Evolutionary conservation across 331 rosid species (phyloP).

Genomic region (Ulmus americana): DNA sequence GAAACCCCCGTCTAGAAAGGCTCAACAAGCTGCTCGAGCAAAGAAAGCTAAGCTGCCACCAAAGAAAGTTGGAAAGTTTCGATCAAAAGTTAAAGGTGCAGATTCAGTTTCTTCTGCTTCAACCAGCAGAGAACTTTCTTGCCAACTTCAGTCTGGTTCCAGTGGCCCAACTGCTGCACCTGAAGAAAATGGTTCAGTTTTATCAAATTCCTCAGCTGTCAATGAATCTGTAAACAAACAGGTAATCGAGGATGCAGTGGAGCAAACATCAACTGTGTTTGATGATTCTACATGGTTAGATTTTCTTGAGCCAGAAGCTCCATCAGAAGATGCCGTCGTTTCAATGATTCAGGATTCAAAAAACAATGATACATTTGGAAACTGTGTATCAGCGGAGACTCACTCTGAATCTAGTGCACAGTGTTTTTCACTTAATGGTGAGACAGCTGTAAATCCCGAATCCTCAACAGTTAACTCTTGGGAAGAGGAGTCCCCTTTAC

Average conservation of each 20-base stretch:
- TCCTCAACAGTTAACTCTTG: constrained; percentile 42
- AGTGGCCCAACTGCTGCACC: constrained; percentile 22
- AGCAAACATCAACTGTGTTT: constrained; percentile 28
- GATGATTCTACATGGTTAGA: constrained; percentile 68
- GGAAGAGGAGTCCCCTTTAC: constrained; percentile 71
- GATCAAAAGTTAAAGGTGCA: constrained; percentile 45
- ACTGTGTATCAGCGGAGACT: constrained; percentile 30
- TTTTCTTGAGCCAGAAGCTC: constrained; percentile 52
- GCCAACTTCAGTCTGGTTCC: constrained; percentile 38
- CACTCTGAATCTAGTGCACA: constrained; percentile 39
- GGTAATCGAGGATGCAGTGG: constrained; percentile 41
- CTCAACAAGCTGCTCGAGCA: constrained; percentile 42
- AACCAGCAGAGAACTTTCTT: constrained; percentile 37
- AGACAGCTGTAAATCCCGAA: constrained; percentile 27
- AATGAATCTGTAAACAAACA: constrained; percentile 37
- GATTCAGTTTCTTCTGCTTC: constrained; percentile 32
- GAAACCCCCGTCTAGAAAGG: constrained; percentile 55
- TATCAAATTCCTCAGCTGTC: constrained; percentile 33
- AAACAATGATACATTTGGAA: constrained; percentile 27
- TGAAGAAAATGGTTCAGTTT: constrained; percentile 33
- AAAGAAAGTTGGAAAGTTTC: constrained; percentile 54
- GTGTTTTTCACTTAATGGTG: constrained; percentile 24
- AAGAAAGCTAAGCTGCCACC: constrained; percentile 67
- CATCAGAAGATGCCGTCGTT: constrained; percentile 28
- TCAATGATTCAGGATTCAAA: constrained; percentile 35